Evolutionary conservation across 2,329 filamentous ascomycete species (phyloP).

Genomic region (Cadophora gregata): DNA sequence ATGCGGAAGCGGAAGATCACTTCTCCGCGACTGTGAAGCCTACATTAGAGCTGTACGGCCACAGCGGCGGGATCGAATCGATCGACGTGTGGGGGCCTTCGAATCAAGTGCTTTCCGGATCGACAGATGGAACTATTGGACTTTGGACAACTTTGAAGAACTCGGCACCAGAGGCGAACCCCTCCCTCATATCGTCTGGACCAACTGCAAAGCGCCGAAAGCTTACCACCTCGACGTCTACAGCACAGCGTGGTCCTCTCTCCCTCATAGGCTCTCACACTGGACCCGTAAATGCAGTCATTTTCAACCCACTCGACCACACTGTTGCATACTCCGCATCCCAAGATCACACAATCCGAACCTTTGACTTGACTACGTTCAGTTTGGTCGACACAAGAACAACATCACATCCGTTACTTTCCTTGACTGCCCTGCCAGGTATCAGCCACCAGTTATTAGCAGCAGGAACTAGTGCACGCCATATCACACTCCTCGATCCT

Average conservation of each 20-base stretch:
- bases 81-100: constrained; percentile 76
- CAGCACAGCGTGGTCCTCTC: constrained; percentile 76
- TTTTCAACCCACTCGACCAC: constrained; percentile 84
- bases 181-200: constrained; percentile 70
- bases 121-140: constrained; percentile 82
- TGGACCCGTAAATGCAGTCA: constrained; percentile 75
- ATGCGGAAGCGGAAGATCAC: constrained; percentile 68
- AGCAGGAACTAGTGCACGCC: constrained; percentile 82
- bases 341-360: constrained; percentile 88
- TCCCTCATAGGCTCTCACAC: constrained; percentile 73
- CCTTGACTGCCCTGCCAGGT: constrained; percentile 74
- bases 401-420: constrained; percentile 83
- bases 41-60: constrained; percentile 82
- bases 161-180: constrained; percentile 75
- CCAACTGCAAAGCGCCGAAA: constrained; percentile 80
- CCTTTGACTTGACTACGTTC: constrained; percentile 86
- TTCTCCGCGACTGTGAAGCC: constrained; percentile 66
- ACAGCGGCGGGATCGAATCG: constrained; percentile 75
- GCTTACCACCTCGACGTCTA: constrained; percentile 56
- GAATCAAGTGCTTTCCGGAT: constrained; percentile 83
- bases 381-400: constrained; percentile 81
- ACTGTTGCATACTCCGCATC: constrained; percentile 92
- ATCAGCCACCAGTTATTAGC: constrained; percentile 59
- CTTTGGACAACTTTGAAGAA: constrained; percentile 86
- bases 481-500: constrained; percentile 93